Conservation (phyloP, 208 protist species). For the Phytomonas sp. region DNA sequence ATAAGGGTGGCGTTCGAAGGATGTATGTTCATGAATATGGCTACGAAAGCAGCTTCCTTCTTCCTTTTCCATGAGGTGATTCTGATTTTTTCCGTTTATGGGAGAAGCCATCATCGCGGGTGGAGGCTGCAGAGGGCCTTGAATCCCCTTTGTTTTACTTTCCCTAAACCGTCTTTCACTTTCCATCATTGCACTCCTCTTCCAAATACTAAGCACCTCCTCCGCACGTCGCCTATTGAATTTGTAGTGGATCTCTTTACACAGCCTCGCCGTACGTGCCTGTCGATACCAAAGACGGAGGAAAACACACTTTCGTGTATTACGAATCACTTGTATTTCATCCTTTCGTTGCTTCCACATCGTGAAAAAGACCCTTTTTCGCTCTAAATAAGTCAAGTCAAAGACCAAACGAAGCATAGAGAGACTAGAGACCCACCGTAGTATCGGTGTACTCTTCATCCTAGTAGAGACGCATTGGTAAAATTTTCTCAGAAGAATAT, state of each 20-base stretch:
- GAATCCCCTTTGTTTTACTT: neutral
- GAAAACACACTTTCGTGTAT: neutral
- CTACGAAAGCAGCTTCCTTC: neutral
- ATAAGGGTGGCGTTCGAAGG: neutral
- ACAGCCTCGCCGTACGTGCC: neutral
- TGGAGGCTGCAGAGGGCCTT: neutral
- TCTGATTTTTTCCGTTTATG: neutral
- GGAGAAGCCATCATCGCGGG: neutral
- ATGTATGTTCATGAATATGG: neutral
- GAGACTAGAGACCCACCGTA: neutral
- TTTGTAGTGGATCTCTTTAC: neutral
- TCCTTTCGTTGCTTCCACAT: conserved; percentile 22
- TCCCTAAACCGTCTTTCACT: neutral
- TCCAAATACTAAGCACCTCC: neutral
- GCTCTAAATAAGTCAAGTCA: conserved; percentile 28
- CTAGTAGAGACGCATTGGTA: neutral
- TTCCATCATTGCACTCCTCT: neutral
- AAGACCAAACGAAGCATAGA: conserved; percentile 18
- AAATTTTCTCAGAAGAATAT: neutral
- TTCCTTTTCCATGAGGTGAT: no score
- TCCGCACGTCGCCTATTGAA: neutral
- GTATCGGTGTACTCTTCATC: neutral
- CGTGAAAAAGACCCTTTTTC: conserved; percentile 40
- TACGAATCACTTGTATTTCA: neutral
- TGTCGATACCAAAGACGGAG: neutral